Evolutionary conservation across 768 basidiomycete species (phyloP).

Genomic region (Flagelloscypha sp.): DNA sequence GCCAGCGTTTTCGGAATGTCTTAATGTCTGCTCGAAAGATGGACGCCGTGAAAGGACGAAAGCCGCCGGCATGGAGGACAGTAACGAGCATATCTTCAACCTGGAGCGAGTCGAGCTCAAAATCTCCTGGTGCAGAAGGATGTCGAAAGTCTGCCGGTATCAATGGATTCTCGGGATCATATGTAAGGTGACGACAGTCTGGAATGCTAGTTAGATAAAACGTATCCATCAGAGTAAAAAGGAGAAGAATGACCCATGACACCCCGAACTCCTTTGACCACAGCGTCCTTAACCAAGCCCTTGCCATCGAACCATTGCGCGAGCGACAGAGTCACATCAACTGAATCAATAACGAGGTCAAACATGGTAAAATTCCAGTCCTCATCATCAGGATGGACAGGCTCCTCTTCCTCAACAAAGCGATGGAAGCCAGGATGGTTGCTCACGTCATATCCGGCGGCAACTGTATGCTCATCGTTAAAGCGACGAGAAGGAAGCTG

Average conservation of each 20-base stretch:
- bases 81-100: conserved; percentile 92
- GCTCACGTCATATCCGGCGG: conserved; percentile 68
- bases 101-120: conserved; percentile 82
- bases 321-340: conserved; percentile 90
- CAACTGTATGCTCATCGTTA: conserved; percentile 41
- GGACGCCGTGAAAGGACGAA: conserved; percentile 85
- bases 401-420: conserved; percentile 45
- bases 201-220: conserved; percentile 6
- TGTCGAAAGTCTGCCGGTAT: conserved; percentile 81
- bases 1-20: conserved; percentile 82
- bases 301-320: conserved; percentile 94
- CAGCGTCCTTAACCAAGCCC: conserved; percentile 84
- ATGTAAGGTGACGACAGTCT: conserved; percentile 85
- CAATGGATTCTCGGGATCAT: conserved; percentile 76
- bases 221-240: background rate
- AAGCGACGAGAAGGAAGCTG: conserved; percentile 12
- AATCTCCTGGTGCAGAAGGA: conserved; percentile 68
- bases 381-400: conserved; percentile 26
- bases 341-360: conserved; percentile 87
- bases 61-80: conserved; percentile 87
- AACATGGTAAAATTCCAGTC: conserved; percentile 82
- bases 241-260: conserved; percentile 60
- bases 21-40: conserved; percentile 90
- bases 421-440: conserved; percentile 67
- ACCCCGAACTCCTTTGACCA: conserved; percentile 89